Base-by-base conservation (phyloP, 257 asterid genomes). In the Linderniella brevidens region DNA sequence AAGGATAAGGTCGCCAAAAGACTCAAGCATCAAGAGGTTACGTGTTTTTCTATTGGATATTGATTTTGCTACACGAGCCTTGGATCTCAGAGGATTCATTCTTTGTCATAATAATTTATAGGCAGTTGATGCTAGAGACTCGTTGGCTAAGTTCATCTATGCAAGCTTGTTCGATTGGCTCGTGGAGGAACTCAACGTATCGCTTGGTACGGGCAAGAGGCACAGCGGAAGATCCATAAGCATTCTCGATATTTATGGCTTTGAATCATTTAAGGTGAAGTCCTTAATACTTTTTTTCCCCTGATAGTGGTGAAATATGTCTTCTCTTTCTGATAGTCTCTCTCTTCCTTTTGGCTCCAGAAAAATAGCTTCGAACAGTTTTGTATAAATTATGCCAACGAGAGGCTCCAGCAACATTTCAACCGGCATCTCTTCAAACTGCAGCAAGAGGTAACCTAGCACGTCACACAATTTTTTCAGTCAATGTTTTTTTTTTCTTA, bases 391-490 rank as follows among this genome's bases (percentile, higher is more conserved):
- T 90, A 85, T 70, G 94, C 92, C 40, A 82, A 81, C 70, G 99
- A 85, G 73, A 74, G 96, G 69, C 94, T 90, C 53, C 96, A 82
- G 59, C 99, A 90, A 67, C 99, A 85, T 75, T 76, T 79, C 56
- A 81, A 67, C 59, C 76, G 92, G 36, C 93, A 85, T 68, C 85
- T 90, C 51, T 73, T 90, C 63, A 90, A 79, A 59, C 94, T 75
- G 52, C 78, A 75, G 65, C 99, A 90, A 69, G 94, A 90, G 92
- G 99, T 81, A 50, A 65, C 64, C 53, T 46, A 69, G 61, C 62
- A 50, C 16, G n/a, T n/a, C n/a, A n/a, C n/a, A n/a, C n/a, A n/a
- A n/a, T n/a, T n/a, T n/a, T n/a, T n/a, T n/a, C n/a, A n/a, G n/a
- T n/a, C n/a, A n/a, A n/a, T n/a, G n/a, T n/a, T n/a, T n/a, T n/a